Base-by-base conservation (phyloP, 2,329 filamentous ascomycete genomes). In the Hypoxylon sp. region DNA sequence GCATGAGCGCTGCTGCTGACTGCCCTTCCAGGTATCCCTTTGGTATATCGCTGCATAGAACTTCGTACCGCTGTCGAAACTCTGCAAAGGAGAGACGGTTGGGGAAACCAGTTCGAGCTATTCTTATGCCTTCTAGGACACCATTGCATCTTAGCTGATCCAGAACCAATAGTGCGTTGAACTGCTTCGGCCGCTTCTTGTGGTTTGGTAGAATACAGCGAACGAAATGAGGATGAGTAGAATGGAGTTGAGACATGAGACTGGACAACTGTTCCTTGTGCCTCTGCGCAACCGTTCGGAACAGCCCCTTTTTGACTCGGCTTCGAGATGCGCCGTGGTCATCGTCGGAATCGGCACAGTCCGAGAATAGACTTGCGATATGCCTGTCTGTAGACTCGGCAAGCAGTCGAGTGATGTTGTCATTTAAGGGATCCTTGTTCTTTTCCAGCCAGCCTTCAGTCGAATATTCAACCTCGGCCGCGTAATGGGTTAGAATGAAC, bases 191-290 rank as follows among this genome's bases (percentile, higher is more conserved):
- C 20, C 88, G 85, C 77, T 99, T 99, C 77, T 97, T 97, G 80
- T 99, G 95, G 71, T 99, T 99, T 3, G 95, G 96, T 58, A 99
- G 82, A 61, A 99, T 99, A 72, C 95, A 99, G 42, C 95, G 90
- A 24, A 99, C 95, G 72, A 99, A 99, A 75, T 99, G 95, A 55
- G 96, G 96, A 73, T 99, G 95, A 0, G 95, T 99, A 0, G 91
- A 96, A 74, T 99, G 90, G 13, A 99, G 84, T 70, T 98, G 92
- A 11, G 83, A 82, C 95, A 99, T 99, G 56, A 99, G 79, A 60
- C 88, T 96, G n/a, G 92, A 91, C n/a, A 99, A 83, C 68, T 98
- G 94, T 74, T 99, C 95, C 75, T 99, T 99, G 80, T 99, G 95
- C 68, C 92, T 85, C 73, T 99, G 95, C 4, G 95, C 95, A 4